Base-by-base conservation (phyloP, 2,329 filamentous ascomycete species). In the Rasamsonia emersonii region DNA sequence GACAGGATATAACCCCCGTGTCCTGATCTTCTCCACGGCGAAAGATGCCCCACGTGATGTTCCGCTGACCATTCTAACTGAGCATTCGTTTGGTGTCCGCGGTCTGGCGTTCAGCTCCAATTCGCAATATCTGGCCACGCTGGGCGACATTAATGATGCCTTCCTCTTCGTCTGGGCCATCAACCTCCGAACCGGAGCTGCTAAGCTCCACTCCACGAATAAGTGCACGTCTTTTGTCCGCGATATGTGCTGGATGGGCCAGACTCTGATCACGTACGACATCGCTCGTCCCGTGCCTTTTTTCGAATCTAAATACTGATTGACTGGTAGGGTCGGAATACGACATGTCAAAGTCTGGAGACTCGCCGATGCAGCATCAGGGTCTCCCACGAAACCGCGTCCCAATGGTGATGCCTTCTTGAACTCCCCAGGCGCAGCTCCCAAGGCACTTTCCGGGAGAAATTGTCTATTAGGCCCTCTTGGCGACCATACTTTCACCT, bases 281-380 rank as follows among this genome's bases (percentile, higher is more conserved):
- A n/a, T n/a, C n/a, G 67, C 58, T 23, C 24, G 27, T 5, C 13
- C 24, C 4, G 14, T 18, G 11, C 25, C 5, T 8, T 19, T 25
- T 4, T 24, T 26, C 10, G 10, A 23, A 33, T 27, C 7, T 31
- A 23, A 11, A 14, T 25, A 10, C 10, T 10, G 19, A 36, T 40
- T 46, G 37, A 50, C 11, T 21, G 9, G n/a, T 26, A 54, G 50
- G 13, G 75, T 91, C 15, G 91, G 91, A 9, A 82, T 91, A 31
- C 77, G 91, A 16, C 89, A 95, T 61, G 77, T 95, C 56, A 96
- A 95, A 59, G 74, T 93, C 30, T 98, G 91, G 91, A 79, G 80
- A 44, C 71, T 91, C 8, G 83, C 91, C 20, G 85, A 89, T 16
- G 62, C 49, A 35, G 65, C 52, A 24, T 62, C 68, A 11, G 61